These are phyloP conservation scores for Aleurites moluccanus DNA, from an alignment of 441 rosid genomes.

Conservation along the genomic window DNA sequence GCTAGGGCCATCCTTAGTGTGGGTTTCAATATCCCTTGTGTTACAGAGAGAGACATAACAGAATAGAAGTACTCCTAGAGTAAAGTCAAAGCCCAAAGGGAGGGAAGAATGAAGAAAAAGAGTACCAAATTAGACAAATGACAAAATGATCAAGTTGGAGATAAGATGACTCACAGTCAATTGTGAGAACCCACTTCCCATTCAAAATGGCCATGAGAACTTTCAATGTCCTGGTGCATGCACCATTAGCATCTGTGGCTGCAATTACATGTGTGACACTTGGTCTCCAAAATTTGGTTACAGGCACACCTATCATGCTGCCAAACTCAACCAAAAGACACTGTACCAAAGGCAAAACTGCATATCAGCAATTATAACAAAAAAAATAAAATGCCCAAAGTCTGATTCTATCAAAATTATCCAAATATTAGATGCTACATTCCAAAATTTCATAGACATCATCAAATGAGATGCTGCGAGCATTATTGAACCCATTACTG, in stretches of 20 bases:
- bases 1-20: not conserved
- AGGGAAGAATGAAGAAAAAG: not conserved
- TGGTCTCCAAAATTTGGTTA: constrained; percentile 71
- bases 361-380: constrained; percentile 16
- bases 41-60: not conserved
- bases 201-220: constrained; percentile 82
- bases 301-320: constrained; percentile 45
- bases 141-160: not conserved
- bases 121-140: not conserved
- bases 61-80: not conserved
- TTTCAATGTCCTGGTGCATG: constrained; percentile 76
- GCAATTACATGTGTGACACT: constrained; percentile 86
- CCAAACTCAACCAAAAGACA: constrained; percentile 58
- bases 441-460: not conserved
- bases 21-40: not conserved
- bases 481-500: not conserved
- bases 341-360: constrained; percentile 35
- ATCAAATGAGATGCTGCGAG: not conserved
- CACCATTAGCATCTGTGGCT: constrained; percentile 64
- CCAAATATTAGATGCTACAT: not conserved
- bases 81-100: not conserved
- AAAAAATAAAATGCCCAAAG: not conserved
- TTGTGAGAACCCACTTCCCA: constrained; percentile 78
- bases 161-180: constrained; percentile 57
- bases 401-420: not conserved